Evolutionary conservation across 1,284 basidiomycete species (phyloP).

Genomic region (Pascua guehoae): DNA sequence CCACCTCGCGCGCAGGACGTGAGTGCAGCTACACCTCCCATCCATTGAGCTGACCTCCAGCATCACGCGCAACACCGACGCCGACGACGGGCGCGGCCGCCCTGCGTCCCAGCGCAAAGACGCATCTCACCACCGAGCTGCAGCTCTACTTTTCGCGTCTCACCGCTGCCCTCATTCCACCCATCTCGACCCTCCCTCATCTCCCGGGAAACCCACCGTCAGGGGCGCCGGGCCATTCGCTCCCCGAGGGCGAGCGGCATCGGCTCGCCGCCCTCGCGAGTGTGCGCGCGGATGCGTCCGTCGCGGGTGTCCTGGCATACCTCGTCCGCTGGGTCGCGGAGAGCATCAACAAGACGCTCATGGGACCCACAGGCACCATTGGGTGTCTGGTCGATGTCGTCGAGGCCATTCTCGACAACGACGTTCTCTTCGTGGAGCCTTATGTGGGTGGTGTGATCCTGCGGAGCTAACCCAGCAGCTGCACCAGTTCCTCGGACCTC

Average conservation of each 20-base stretch:
- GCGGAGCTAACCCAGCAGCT: constrained; percentile 57
- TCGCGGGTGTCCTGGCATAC: constrained; percentile 92
- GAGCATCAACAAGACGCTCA: constrained; percentile 61
- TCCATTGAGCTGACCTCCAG: constrained; percentile 13
- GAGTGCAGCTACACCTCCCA: constrained; percentile 7
- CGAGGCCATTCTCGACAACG: constrained; percentile 75
- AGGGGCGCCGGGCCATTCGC: constrained; percentile 15
- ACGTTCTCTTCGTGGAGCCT: constrained; percentile 88
- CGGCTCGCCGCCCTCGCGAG: constrained; percentile 85
- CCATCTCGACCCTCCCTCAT: constrained; percentile 49
- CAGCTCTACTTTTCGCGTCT: constrained; percentile 93
- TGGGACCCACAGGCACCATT: constrained; percentile 61
- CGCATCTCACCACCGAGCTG: constrained; percentile 88
- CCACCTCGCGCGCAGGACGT: constrained; percentile 35
- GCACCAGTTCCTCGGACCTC: constrained; percentile 90
- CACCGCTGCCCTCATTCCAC: constrained; percentile 74
- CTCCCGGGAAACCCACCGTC: constrained; percentile 22
- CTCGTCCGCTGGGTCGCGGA: constrained; percentile 92
- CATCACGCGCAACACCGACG: constrained; percentile 24
- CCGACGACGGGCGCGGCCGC: constrained; percentile 41
- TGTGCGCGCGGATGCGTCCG: constrained; percentile 80
- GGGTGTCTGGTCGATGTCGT: constrained; percentile 78
- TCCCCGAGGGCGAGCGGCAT: constrained; percentile 54
- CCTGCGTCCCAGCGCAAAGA: constrained; percentile 61
- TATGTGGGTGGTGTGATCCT: too few relatives aligned